phyloP scores from a whole-genome alignment of 2,329 filamentous ascomycete genomes.

The Arthrobotrys conoides region DNA sequence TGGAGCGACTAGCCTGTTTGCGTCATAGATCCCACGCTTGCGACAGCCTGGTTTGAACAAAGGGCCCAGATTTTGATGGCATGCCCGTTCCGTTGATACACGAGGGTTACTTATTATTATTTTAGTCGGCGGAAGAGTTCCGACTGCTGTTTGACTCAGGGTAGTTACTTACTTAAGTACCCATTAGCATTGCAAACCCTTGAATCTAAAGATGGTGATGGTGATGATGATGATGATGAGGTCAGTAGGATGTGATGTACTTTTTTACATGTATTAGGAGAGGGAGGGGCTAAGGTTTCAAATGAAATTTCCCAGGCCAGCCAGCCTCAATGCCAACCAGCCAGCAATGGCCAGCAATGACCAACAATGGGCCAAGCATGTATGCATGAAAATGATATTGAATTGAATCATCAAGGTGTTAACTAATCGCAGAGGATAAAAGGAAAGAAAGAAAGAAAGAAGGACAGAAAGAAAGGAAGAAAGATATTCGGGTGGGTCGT shows the following conservation, averaged over 20 bases:
- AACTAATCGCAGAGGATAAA: conserved; percentile 1
- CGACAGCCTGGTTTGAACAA: conserved; percentile 38
- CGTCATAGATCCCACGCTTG: conserved; percentile 49
- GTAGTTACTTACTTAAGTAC: no score
- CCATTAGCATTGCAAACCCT: no score
- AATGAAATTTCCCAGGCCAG: conserved; percentile 13
- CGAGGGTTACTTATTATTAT: not conserved
- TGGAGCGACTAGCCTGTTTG: conserved; percentile 54
- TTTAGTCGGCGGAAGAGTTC: no score
- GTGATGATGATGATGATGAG: not conserved
- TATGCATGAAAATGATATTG: no score
- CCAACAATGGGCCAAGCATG: no score
- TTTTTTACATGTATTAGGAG: conserved; percentile 5
- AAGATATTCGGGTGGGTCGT: not conserved
- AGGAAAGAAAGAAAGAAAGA: not conserved
- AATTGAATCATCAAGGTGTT: not conserved
- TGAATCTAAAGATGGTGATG: not conserved
- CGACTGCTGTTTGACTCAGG: no score
- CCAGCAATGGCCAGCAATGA: no score
- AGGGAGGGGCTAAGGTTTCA: conserved; percentile 4
- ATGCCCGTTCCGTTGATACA: conserved; percentile 26
- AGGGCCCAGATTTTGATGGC: conserved; percentile 3
- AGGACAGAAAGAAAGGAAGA: no score
- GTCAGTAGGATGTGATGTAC: no score
- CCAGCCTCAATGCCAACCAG: not conserved